A percentile compares a stretch with the other conserved stretches of the same genome.
Conservation (phyloP, 1,284 basidiomycete species). For the Rhodotorula mucilaginosa region DNA sequence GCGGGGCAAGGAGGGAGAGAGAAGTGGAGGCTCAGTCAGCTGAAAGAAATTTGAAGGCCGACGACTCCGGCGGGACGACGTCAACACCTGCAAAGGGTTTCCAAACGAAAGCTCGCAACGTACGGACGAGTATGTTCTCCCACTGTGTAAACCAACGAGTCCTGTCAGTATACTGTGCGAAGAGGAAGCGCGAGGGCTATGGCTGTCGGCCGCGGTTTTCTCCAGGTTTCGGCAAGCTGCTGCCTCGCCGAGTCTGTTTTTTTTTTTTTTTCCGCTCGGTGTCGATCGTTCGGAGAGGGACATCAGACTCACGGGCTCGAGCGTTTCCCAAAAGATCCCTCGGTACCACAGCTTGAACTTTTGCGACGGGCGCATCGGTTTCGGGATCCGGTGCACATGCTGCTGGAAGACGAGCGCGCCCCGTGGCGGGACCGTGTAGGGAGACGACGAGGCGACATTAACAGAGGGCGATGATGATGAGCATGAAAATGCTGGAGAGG, state of each 20-base stretch:
- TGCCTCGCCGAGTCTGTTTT: too few relatives aligned
- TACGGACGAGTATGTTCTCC: slow-evolving; percentile 3
- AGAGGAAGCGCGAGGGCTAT: too few relatives aligned
- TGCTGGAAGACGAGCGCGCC: slow-evolving; percentile 12
- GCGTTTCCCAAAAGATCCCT: background rate
- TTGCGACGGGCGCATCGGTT: background rate
- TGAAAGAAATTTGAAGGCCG: background rate
- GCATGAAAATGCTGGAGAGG: too few relatives aligned
- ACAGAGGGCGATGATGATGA: background rate
- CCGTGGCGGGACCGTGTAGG: slow-evolving; percentile 1
- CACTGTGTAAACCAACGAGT: background rate
- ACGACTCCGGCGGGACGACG: background rate
- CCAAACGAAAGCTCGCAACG: background rate
- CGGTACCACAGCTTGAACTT: background rate
- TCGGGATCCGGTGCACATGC: slow-evolving; percentile 6
- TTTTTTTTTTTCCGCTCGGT: background rate
- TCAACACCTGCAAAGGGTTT: background rate
- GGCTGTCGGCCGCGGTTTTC: too few relatives aligned
- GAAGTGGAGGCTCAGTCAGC: background rate
- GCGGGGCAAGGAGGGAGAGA: background rate
- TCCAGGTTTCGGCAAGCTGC: too few relatives aligned
- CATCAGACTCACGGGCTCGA: slow-evolving; percentile 4
- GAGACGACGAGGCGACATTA: too few relatives aligned
- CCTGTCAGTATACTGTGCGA: background rate
- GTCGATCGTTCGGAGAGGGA: background rate